A percentile compares a stretch with the other conserved stretches of the same genome.
phyloP scores from a whole-genome alignment of 768 basidiomycete species.

The Sarcodon aspratus region DNA sequence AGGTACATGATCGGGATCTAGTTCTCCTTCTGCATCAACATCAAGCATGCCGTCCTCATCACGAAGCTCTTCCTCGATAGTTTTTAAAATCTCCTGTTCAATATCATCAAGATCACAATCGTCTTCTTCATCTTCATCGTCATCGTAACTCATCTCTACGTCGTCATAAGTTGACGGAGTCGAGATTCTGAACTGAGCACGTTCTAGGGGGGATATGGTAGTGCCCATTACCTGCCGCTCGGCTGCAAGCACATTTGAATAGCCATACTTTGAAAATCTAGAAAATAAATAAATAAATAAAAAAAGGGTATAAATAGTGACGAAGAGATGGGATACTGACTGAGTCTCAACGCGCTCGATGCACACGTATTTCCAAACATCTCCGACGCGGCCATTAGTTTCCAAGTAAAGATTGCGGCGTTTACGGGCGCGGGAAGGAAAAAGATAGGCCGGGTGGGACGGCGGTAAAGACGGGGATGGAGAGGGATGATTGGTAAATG shows the following conservation, averaged over 20 bases:
- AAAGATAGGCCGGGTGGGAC: background rate
- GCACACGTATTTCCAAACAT: background rate
- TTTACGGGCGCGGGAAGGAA: background rate
- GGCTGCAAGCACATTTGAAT: background rate
- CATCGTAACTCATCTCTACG: slow-evolving; percentile 3
- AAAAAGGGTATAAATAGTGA: background rate
- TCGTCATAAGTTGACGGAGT: slow-evolving; percentile 4
- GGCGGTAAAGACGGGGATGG: background rate
- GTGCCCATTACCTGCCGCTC: background rate
- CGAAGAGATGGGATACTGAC: too few species aligned
- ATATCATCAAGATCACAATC: slow-evolving; percentile 1
- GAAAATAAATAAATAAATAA: background rate
- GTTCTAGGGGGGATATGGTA: too few species aligned
- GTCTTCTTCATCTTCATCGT: slow-evolving; percentile 6
- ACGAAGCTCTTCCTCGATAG: background rate
- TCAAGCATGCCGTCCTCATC: background rate
- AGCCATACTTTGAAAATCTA: background rate
- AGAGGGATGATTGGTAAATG: background rate
- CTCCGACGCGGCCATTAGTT: background rate
- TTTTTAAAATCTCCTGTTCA: background rate
- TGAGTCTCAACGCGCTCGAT: background rate
- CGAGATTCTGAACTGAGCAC: slow-evolving; percentile 8
- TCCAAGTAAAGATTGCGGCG: background rate
- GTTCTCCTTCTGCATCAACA: background rate
- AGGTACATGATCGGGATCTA: background rate